These are phyloP conservation scores for Chimonanthus praecox DNA, from an alignment of 164 flowering plant genomes.

Conservation along the genomic window DNA sequence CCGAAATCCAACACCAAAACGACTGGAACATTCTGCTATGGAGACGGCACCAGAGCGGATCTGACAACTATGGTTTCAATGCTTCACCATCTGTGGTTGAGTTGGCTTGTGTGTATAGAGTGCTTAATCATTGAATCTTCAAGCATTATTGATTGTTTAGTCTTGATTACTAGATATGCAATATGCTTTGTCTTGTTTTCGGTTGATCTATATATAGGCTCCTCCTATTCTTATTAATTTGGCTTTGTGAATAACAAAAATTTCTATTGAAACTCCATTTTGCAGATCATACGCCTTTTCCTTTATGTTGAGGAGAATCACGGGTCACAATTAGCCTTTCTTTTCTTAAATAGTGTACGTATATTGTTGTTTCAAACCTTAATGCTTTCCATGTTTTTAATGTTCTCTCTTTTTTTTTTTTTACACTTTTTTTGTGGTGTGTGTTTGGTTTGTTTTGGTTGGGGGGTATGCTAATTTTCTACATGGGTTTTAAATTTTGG, in stretches of 20 bases:
- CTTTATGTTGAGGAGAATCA: constrained; percentile 64
- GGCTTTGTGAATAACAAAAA: background rate
- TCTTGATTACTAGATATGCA: background rate
- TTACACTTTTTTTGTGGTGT: background rate
- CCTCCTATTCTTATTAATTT: background rate
- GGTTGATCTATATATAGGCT: background rate
- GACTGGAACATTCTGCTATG: no score
- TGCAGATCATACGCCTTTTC: constrained; percentile 87
- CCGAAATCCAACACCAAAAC: no score
- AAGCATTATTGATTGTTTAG: background rate
- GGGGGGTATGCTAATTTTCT: no score
- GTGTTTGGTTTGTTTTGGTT: no score
- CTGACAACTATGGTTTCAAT: no score
- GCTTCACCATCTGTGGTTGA: no score
- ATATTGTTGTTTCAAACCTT: constrained; percentile 11
- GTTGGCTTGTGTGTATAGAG: background rate
- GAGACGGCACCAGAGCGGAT: no score
- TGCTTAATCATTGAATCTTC: background rate
- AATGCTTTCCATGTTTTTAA: background rate
- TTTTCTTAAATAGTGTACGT: constrained; percentile 75
- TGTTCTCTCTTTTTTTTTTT: background rate
- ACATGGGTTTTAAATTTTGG: no score
- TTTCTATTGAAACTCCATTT: constrained; percentile 5
- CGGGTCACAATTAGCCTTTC: constrained; percentile 66
- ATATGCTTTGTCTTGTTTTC: background rate